phyloP scores from a whole-genome alignment of 2,329 filamentous ascomycete genomes.

The Aspergillus fumigatiaffinis region DNA sequence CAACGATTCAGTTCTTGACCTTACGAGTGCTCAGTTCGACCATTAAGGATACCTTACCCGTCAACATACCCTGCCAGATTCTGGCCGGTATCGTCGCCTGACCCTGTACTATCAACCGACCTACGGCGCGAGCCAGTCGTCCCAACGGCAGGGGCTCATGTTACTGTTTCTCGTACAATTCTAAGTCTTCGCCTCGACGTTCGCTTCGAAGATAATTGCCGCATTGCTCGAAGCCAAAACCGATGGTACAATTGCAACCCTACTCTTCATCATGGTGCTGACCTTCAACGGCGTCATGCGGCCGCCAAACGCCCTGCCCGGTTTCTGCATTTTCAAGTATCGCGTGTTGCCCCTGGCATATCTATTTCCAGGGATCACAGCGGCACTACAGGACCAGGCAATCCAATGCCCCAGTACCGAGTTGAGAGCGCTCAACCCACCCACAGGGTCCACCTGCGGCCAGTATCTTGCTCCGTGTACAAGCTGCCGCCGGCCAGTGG shows the following conservation, averaged over 20 bases:
- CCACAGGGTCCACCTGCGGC: constrained; percentile 54
- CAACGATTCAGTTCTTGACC: constrained; percentile 51
- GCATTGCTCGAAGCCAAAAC: constrained; percentile 71
- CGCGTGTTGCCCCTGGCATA: constrained; percentile 80
- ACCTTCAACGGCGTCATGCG: constrained; percentile 73
- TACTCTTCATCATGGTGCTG: constrained; percentile 68
- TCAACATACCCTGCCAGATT: constrained; percentile 69
- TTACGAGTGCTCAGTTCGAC: constrained; percentile 49
- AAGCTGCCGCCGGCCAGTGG: constrained; percentile 51
- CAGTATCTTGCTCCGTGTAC: constrained; percentile 56
- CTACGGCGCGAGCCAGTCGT: constrained; percentile 54
- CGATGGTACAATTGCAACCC: constrained; percentile 70
- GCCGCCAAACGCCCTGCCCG: constrained; percentile 57
- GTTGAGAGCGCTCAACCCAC: constrained; percentile 62
- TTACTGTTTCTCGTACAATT: constrained; percentile 73
- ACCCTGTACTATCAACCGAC: constrained; percentile 85
- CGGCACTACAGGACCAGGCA: constrained; percentile 63
- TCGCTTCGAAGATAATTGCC: constrained; percentile 73
- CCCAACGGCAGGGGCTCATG: constrained; percentile 71
- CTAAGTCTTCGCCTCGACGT: constrained; percentile 76
- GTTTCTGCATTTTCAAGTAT: constrained; percentile 85
- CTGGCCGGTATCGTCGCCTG: constrained; percentile 71
- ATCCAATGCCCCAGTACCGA: constrained; percentile 69
- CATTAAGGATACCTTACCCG: constrained; percentile 4
- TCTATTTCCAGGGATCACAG: constrained; percentile 67